Evolutionary conservation across 495 filamentous ascomycete species (phyloP).

Genomic region (Cudoniella acicularis): DNA sequence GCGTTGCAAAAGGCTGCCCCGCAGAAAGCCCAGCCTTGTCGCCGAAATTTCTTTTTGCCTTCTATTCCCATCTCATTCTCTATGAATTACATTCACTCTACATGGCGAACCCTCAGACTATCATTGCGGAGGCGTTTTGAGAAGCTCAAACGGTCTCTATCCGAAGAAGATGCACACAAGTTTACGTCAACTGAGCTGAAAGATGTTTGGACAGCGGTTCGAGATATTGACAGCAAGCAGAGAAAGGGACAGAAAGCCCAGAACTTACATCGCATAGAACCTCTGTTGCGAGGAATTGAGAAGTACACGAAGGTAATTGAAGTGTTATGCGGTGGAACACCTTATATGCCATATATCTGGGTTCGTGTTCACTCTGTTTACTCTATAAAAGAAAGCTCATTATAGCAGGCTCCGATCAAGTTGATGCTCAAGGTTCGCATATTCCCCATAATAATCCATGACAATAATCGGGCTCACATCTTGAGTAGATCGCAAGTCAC

Average conservation of each 20-base stretch:
- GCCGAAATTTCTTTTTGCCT: no score
- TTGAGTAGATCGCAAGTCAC: conserved; percentile 5
- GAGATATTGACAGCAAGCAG: no score
- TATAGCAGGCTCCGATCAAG: conserved; percentile 33
- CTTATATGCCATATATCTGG: conserved; percentile 44
- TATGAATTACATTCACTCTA: no score
- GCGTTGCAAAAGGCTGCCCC: no score
- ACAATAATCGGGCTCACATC: background rate
- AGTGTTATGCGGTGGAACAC: conserved; percentile 41
- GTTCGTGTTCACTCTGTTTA: conserved; percentile 10
- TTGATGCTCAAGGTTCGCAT: conserved; percentile 34
- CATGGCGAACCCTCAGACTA: no score
- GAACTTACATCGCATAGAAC: conserved; percentile 37
- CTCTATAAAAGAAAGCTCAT: background rate
- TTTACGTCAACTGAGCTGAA: no score
- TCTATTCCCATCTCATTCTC: no score
- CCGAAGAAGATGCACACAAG: no score
- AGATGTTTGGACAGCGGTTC: no score
- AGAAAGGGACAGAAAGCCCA: conserved; percentile 31
- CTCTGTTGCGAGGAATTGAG: conserved; percentile 35
- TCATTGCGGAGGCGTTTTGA: no score
- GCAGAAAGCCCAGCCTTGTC: no score
- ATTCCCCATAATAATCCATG: background rate
- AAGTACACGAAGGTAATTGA: conserved; percentile 39
- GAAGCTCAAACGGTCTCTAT: no score